These are phyloP conservation scores for Ceratobasidium sp. DNA, from an alignment of 1,284 basidiomycete genomes.

Conservation along the genomic window DNA sequence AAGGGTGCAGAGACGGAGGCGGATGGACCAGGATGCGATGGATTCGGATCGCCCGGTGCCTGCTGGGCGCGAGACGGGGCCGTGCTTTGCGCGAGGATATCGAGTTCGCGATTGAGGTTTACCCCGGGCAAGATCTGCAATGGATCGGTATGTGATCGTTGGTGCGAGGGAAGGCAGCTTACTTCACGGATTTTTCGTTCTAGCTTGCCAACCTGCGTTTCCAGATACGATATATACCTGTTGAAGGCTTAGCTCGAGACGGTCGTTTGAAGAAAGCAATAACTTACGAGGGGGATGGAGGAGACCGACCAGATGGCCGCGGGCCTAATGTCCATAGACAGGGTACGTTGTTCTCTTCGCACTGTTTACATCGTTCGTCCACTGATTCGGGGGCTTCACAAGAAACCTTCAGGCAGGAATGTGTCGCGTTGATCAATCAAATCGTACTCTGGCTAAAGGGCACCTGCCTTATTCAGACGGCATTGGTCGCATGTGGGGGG, in stretches of 20 bases:
- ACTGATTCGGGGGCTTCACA: slow-evolving; percentile 32
- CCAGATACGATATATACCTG: slow-evolving; percentile 26
- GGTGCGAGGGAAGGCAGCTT: background rate
- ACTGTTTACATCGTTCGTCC: slow-evolving; percentile 30
- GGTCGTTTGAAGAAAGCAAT: background rate
- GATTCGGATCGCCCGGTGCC: background rate
- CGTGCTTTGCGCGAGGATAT: slow-evolving; percentile 7
- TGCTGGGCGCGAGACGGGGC: background rate
- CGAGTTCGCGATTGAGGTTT: slow-evolving; percentile 36
- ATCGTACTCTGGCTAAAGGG: background rate
- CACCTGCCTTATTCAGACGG: background rate
- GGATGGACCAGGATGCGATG: background rate
- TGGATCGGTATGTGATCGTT: background rate
- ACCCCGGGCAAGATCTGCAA: slow-evolving; percentile 30
- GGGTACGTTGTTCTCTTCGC: background rate
- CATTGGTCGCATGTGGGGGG: slow-evolving; percentile 23
- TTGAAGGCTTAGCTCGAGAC: background rate
- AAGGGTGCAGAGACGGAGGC: background rate
- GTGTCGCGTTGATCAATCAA: background rate
- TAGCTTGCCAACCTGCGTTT: slow-evolving; percentile 15
- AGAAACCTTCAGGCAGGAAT: background rate
- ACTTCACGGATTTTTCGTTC: slow-evolving; percentile 29
- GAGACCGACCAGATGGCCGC: slow-evolving; percentile 25
- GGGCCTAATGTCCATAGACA: slow-evolving; percentile 26
- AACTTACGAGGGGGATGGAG: slow-evolving; percentile 31